phyloP scores from a whole-genome alignment of 208 protist species.

The Herpetomonas muscarum region DNA sequence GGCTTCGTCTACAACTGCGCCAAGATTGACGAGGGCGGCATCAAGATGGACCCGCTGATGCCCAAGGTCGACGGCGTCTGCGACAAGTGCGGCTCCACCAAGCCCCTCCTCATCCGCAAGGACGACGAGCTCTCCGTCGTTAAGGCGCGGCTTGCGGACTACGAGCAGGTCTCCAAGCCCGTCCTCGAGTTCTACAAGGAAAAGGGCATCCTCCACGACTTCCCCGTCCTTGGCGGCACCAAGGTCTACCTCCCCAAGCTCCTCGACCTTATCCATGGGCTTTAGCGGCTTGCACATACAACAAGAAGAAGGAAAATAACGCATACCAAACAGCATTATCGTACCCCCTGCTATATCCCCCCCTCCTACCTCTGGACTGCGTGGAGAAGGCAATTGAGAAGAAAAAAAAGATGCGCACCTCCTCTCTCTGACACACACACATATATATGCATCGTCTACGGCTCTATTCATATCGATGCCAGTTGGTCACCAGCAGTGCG shows the following conservation, averaged over 20 bases:
- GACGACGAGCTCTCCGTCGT: slow-evolving; percentile 69
- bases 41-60: slow-evolving; percentile 76
- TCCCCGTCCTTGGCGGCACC: slow-evolving; percentile 59
- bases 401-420: no score
- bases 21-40: slow-evolving; percentile 62
- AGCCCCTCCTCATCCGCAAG: slow-evolving; percentile 50
- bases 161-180: slow-evolving; percentile 48
- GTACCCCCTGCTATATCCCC: no score
- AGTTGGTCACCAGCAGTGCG: no score
- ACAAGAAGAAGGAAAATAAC: slow-evolving; percentile 9
- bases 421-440: no score
- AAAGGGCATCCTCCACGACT: slow-evolving; percentile 54
- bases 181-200: slow-evolving; percentile 61
- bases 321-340: not conserved
- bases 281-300: slow-evolving; percentile 5
- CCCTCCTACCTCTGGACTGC: no score
- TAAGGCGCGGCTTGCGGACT: slow-evolving; percentile 49
- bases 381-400: no score
- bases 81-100: slow-evolving; percentile 66
- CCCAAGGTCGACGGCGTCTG: slow-evolving; percentile 75
- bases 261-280: slow-evolving; percentile 42
- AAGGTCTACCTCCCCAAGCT: slow-evolving; percentile 70
- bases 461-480: no score
- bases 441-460: no score
- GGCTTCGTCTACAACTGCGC: slow-evolving; percentile 74